phyloP scores from a whole-genome alignment of 495 filamentous ascomycete genomes.

The Penicillium samsonianum region DNA sequence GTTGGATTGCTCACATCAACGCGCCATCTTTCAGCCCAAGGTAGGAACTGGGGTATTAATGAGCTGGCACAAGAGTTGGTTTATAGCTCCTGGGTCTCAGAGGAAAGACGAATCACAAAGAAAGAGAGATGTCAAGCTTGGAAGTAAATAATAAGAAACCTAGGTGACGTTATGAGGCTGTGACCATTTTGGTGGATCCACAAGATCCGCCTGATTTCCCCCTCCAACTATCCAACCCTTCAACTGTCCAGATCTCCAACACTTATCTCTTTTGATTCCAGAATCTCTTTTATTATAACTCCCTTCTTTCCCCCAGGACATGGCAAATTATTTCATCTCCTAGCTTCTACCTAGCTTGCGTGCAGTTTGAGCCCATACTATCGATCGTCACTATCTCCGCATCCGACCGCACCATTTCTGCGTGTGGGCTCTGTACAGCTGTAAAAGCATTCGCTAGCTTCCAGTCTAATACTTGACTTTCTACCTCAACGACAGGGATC shows the following conservation, averaged over 20 bases:
- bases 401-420: neutral
- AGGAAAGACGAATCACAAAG: neutral
- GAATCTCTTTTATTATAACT: neutral
- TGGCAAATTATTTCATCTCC: neutral
- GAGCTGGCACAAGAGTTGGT: neutral
- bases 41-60: neutral
- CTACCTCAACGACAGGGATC: neutral
- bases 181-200: neutral
- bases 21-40: constrained; percentile 3
- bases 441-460: neutral
- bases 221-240: constrained; percentile 1
- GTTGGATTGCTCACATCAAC: constrained; percentile 11
- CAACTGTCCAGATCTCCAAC: neutral
- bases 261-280: neutral
- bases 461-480: neutral
- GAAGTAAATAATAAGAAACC: constrained; percentile 1
- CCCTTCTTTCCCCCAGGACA: neutral
- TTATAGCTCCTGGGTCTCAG: too few relatives aligned
- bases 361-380: constrained; percentile 1
- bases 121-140: neutral
- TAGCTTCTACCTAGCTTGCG: neutral
- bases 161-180: constrained; percentile 8
- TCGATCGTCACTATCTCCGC: constrained; percentile 1
- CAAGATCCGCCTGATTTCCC: constrained; percentile 9
- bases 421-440: constrained; percentile 2